A percentile compares a stretch with the other conserved stretches of the same genome.
Evolutionary conservation across 2,329 filamentous ascomycete species (phyloP).

Genomic region (Talaromyces atroroseus): DNA sequence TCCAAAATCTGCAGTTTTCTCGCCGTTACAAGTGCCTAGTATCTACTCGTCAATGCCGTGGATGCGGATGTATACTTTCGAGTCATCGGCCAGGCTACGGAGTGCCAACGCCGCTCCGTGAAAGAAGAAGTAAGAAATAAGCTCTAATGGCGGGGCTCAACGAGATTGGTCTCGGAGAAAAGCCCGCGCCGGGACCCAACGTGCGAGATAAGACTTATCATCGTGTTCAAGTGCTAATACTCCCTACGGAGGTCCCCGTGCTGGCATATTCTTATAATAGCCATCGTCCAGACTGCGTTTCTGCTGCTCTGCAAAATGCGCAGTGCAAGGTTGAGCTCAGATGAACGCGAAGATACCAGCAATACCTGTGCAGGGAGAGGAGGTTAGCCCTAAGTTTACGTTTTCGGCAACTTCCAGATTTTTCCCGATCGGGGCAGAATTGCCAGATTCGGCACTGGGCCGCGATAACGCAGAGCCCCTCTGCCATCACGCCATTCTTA

Average conservation of each 20-base stretch:
- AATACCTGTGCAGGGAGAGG: background rate
- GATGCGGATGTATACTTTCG: no score
- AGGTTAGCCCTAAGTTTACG: background rate
- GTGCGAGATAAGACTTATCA: background rate
- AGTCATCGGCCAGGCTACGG: no score
- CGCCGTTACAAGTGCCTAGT: no score
- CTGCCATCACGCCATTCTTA: slow-evolving; percentile 1
- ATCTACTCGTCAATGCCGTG: no score
- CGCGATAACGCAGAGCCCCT: slow-evolving; percentile 1
- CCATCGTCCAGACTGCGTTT: no score
- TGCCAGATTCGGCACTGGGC: background rate
- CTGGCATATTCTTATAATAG: no score
- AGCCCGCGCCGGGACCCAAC: background rate
- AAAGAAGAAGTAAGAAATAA: background rate
- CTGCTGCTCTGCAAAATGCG: no score
- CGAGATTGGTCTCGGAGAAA: background rate
- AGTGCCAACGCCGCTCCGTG: background rate
- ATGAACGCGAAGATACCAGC: no score
- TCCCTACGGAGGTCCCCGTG: no score
- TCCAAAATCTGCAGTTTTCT: background rate
- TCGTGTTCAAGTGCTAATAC: no score
- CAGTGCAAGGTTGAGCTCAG: no score
- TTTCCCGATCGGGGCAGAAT: background rate
- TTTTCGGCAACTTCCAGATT: background rate
- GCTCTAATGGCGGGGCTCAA: background rate